Evolutionary conservation across 208 protist species (phyloP).

Genomic region (Leishmania martiniquensis): DNA sequence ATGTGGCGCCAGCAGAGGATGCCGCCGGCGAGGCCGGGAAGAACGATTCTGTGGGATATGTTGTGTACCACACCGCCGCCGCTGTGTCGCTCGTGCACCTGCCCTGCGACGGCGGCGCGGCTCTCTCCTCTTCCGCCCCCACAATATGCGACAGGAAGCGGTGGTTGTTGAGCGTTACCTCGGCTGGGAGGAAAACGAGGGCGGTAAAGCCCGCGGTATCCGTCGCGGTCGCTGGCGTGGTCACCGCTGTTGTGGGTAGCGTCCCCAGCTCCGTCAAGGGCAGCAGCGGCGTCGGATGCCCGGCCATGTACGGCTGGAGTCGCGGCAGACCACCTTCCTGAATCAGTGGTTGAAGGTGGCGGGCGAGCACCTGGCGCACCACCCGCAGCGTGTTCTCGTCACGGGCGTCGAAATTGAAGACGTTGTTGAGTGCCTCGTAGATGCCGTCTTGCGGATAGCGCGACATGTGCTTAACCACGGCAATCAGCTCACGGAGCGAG

Average conservation of each 20-base stretch:
- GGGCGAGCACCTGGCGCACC: conserved; percentile 65
- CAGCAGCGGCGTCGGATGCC: conserved; percentile 34
- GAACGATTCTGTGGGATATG: conserved; percentile 27
- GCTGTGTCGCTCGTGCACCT: neutral
- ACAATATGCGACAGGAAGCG: conserved; percentile 11
- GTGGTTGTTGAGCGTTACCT: neutral
- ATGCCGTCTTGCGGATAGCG: conserved; percentile 89
- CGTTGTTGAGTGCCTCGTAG: conserved; percentile 79
- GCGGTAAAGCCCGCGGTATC: neutral
- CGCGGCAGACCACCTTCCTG: conserved; percentile 44
- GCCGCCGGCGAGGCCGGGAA: conserved; percentile 5
- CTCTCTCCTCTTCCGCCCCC: neutral
- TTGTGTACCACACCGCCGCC: conserved; percentile 30
- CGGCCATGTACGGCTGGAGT: conserved; percentile 49
- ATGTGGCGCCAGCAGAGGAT: neutral
- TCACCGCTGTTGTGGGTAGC: conserved; percentile 13
- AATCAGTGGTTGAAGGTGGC: conserved; percentile 48
- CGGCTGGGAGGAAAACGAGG: conserved; percentile 9
- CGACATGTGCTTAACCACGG: conserved; percentile 93
- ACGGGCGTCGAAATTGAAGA: conserved; percentile 86
- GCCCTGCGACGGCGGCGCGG: neutral
- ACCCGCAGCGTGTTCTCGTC: conserved; percentile 77
- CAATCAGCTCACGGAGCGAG: conserved; percentile 94
- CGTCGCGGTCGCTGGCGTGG: neutral
- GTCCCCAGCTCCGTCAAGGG: conserved; percentile 33